phyloP scores from a whole-genome alignment of 352 stramenopile species.

The Albugo laibachii region DNA sequence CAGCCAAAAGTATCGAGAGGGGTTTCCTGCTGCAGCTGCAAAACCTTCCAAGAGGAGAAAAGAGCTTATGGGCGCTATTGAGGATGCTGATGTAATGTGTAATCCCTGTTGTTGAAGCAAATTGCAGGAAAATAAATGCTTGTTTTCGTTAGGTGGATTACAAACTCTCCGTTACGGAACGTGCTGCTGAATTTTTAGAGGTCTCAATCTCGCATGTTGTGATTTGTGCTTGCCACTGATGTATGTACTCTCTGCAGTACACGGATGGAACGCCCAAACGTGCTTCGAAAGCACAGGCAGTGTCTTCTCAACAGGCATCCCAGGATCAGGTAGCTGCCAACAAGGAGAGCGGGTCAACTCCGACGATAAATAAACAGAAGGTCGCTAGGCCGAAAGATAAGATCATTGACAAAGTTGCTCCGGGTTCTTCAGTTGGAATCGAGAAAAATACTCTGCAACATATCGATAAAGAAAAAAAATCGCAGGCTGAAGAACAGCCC shows the following conservation, averaged over 20 bases:
- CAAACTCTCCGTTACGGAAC: not conserved
- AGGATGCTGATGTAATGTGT: slow-evolving; percentile 27
- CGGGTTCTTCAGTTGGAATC: no score
- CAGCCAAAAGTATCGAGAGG: slow-evolving; percentile 40
- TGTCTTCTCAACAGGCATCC: not conserved
- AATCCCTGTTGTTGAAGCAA: not conserved
- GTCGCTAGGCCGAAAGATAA: no score
- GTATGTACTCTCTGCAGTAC: not conserved
- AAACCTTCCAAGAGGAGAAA: slow-evolving; percentile 51
- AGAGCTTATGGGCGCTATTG: slow-evolving; percentile 44
- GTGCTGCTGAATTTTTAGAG: slow-evolving; percentile 5
- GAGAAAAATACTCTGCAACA: not conserved
- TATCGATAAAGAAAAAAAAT: not conserved
- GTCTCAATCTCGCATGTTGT: not conserved
- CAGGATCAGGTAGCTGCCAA: not conserved
- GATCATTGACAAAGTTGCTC: no score
- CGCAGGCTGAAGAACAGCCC: not conserved
- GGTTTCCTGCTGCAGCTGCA: slow-evolving; percentile 38
- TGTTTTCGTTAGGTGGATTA: not conserved
- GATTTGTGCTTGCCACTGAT: slow-evolving; percentile 1
- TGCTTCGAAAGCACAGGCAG: not conserved
- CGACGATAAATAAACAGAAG: no score
- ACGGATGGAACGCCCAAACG: not conserved
- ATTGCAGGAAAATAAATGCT: not conserved
- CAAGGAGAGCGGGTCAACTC: not conserved